These are phyloP conservation scores for Penicillium sclerotiorum DNA, from an alignment of 2,329 filamentous ascomycete genomes.

Conservation along the genomic window DNA sequence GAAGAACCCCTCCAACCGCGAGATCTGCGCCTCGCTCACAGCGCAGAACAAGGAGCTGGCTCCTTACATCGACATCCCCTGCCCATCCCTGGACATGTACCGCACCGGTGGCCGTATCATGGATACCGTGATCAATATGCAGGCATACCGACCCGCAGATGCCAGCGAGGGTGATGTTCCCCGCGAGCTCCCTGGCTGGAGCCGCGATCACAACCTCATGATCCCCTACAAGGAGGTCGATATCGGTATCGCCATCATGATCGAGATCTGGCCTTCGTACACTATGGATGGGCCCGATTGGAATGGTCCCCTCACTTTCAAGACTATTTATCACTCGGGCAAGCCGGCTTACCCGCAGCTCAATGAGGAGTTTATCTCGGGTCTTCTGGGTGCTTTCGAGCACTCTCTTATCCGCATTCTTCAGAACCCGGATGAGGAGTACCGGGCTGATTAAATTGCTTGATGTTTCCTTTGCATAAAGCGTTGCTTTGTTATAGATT, in stretches of 20 bases:
- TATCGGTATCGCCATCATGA: not conserved
- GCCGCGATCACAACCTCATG: not conserved
- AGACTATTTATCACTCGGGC: not conserved
- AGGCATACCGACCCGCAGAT: not conserved
- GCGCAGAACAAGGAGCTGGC: not conserved
- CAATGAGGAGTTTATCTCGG: not conserved
- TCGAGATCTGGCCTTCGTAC: slow-evolving; percentile 1
- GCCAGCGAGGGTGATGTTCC: not conserved
- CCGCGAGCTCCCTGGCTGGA: not conserved
- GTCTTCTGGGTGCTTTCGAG: not conserved
- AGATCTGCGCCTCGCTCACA: not conserved
- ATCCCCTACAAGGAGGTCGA: not conserved
- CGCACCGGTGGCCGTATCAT: not conserved
- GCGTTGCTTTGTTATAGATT: too few relatives aligned
- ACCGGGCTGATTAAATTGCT: too few relatives aligned
- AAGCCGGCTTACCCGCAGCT: not conserved
- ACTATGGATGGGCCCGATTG: not conserved
- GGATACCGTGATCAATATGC: not conserved
- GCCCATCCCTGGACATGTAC: not conserved
- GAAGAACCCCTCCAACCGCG: slow-evolving; percentile 1
- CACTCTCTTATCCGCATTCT: not conserved
- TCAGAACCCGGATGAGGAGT: not conserved
- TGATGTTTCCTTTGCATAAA: too few relatives aligned
- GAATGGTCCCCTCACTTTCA: not conserved
- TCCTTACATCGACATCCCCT: not conserved